Percentiles rank a stretch among this genome's conserved stretches.
phyloP scores from a whole-genome alignment of 306 rosid genomes.

The Cajanus cajan region DNA sequence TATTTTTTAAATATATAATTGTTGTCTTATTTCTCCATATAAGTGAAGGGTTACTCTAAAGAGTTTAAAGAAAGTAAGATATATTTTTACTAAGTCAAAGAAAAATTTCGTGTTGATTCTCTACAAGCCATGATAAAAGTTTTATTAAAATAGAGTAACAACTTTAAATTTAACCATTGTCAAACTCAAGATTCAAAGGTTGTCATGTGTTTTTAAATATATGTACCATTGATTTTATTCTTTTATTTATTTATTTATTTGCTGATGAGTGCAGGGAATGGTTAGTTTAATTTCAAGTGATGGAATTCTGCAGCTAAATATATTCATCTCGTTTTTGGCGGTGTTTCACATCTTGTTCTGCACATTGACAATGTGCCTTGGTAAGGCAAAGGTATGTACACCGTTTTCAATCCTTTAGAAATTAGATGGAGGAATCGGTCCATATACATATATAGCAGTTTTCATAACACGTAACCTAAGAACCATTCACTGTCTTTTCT shows the following conservation, averaged over 20 bases:
- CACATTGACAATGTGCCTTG: constrained; percentile 63
- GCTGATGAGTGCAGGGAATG: constrained; percentile 47
- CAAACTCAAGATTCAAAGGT: too few relatives aligned
- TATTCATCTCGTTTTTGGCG: constrained; percentile 61
- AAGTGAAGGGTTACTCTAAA: background rate
- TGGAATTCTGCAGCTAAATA: constrained; percentile 52
- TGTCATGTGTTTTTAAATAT: too few relatives aligned
- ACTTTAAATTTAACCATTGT: too few relatives aligned
- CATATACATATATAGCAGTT: background rate
- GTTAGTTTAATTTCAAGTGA: constrained; percentile 57
- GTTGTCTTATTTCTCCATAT: background rate
- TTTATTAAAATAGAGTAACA: too few relatives aligned
- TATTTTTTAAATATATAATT: background rate
- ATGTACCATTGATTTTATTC: background rate
- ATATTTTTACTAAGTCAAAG: background rate
- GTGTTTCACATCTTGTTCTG: constrained; percentile 68
- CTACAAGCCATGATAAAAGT: background rate
- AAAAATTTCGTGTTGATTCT: background rate
- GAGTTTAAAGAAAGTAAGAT: background rate
- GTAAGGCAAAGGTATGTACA: constrained; percentile 57
- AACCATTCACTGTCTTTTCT: constrained; percentile 4
- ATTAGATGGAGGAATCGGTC: background rate
- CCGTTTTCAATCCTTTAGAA: constrained; percentile 17
- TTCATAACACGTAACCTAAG: background rate
- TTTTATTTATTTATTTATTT: background rate